These are phyloP conservation scores for Hypoxylon crocopeplum DNA, from an alignment of 495 filamentous ascomycete species.

Conservation along the genomic window DNA sequence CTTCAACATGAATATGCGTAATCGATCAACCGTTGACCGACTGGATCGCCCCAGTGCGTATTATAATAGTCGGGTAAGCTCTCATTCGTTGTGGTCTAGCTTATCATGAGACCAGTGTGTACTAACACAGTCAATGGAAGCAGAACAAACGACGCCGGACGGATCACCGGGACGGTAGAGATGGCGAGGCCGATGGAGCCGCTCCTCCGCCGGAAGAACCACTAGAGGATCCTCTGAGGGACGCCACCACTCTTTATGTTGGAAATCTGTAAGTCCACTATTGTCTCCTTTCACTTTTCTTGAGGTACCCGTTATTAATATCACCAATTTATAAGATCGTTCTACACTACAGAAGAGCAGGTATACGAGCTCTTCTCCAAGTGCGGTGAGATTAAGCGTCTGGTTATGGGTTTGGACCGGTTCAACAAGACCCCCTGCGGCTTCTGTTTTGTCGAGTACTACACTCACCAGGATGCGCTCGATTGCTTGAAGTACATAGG, in stretches of 20 bases:
- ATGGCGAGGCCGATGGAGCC: slow-evolving; percentile 54
- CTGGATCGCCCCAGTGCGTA: slow-evolving; percentile 91
- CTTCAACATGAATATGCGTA: slow-evolving; percentile 17
- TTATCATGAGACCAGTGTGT: not conserved
- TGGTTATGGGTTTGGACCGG: slow-evolving; percentile 98
- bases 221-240: slow-evolving; percentile 73
- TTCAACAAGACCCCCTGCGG: slow-evolving; percentile 98
- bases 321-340: slow-evolving; percentile 75
- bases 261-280: slow-evolving; percentile 81
- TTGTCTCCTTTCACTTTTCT: not conserved
- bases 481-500: slow-evolving; percentile 99
- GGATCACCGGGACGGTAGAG: slow-evolving; percentile 65
- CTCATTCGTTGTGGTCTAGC: slow-evolving; percentile 6
- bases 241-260: slow-evolving; percentile 95
- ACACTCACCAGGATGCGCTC: slow-evolving; percentile 92
- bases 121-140: slow-evolving; percentile 20
- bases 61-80: slow-evolving; percentile 74
- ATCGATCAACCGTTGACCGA: slow-evolving; percentile 76
- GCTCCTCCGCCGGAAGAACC: slow-evolving; percentile 60
- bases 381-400: slow-evolving; percentile 95
- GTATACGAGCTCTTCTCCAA: slow-evolving; percentile 97
- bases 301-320: not conserved
- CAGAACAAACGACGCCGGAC: slow-evolving; percentile 69
- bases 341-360: slow-evolving; percentile 99
- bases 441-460: slow-evolving; percentile 99